Percentiles rank a stretch among this genome's conserved stretches.
These are phyloP conservation scores for Penicillium coffeae DNA, from an alignment of 495 filamentous ascomycete genomes.

Conservation along the genomic window DNA sequence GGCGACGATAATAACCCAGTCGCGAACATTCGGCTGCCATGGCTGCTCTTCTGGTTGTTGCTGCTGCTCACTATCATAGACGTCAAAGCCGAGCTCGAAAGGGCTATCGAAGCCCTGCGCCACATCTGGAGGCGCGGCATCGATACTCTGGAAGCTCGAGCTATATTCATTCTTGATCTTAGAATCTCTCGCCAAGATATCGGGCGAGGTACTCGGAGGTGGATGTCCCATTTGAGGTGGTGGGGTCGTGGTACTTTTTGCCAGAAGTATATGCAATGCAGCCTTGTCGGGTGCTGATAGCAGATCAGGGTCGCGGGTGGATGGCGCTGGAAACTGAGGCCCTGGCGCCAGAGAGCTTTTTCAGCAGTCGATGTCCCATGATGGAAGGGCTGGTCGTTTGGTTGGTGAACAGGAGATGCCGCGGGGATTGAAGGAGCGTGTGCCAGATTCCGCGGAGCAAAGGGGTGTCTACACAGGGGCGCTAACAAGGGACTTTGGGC, in stretches of 20 bases:
- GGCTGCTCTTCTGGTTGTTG: conserved; percentile 5
- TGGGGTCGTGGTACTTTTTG: not conserved
- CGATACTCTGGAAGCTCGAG: conserved; percentile 18
- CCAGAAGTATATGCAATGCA: too few species aligned
- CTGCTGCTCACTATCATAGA: too few species aligned
- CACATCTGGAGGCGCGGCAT: conserved; percentile 10
- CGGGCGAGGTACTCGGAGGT: not conserved
- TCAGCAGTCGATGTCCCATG: too few species aligned
- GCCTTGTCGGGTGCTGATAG: not conserved
- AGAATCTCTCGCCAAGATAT: not conserved
- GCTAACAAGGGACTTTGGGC: not conserved
- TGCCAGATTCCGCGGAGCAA: not conserved
- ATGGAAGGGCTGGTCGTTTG: too few species aligned
- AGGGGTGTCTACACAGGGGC: not conserved
- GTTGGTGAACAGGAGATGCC: not conserved
- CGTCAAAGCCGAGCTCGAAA: conserved; percentile 17
- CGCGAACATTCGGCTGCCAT: conserved; percentile 26
- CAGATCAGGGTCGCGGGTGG: too few species aligned
- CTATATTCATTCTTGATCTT: not conserved
- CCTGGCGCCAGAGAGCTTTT: too few species aligned
- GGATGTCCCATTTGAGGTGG: not conserved
- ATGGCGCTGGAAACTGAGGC: too few species aligned
- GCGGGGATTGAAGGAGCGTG: not conserved
- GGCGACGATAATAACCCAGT: conserved; percentile 33
- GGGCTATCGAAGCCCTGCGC: conserved; percentile 14